Conservation (phyloP, 2,329 filamentous ascomycete species). For the Dothistroma septosporum region DNA sequence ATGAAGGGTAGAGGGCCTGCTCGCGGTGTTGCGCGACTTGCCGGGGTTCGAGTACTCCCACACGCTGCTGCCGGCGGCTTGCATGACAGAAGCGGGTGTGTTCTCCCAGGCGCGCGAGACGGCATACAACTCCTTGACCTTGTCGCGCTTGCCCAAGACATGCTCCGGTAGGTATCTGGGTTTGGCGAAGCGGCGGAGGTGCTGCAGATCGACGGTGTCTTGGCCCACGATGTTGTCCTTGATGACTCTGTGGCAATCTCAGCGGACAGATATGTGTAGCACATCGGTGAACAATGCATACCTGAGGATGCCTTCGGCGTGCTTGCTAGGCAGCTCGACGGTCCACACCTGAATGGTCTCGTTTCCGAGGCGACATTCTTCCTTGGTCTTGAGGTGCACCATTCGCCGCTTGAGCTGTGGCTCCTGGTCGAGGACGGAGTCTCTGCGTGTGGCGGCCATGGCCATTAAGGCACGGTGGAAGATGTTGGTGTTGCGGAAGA, state of each 20-base stretch:
- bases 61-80: slow-evolving; percentile 31
- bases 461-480: slow-evolving; percentile 7
- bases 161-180: slow-evolving; percentile 36
- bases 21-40: slow-evolving; percentile 52
- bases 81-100: slow-evolving; percentile 29
- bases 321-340: slow-evolving; percentile 66
- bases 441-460: slow-evolving; percentile 19
- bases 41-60: slow-evolving; percentile 57
- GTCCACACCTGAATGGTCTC: slow-evolving; percentile 61
- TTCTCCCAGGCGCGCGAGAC: slow-evolving; percentile 33
- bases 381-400: slow-evolving; percentile 46
- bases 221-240: slow-evolving; percentile 43
- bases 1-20: slow-evolving; percentile 40
- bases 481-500: slow-evolving; percentile 8
- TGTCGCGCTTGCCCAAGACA: slow-evolving; percentile 32
- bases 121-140: slow-evolving; percentile 33
- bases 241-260: slow-evolving; percentile 39
- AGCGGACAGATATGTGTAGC: slow-evolving; percentile 20
- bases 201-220: slow-evolving; percentile 44
- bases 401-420: slow-evolving; percentile 29
- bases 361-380: slow-evolving; percentile 47
- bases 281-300: slow-evolving; percentile 37
- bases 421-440: slow-evolving; percentile 20
- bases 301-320: slow-evolving; percentile 69
- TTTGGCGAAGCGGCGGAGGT: slow-evolving; percentile 74